phyloP scores from a whole-genome alignment of 73 alveolate species.

The Symbiodinium natans region DNA sequence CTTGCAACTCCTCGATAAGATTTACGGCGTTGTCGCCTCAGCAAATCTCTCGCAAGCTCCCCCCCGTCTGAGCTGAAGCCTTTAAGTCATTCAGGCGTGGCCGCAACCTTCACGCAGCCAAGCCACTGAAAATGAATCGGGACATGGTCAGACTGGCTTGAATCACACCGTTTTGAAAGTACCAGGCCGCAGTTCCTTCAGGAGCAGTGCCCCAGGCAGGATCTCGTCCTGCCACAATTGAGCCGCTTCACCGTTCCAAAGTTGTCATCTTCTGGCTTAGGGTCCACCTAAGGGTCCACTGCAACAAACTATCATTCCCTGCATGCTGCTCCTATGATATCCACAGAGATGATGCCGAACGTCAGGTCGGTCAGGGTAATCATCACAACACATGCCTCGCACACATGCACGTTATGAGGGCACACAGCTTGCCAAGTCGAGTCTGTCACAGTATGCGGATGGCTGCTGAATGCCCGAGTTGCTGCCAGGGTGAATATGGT shows the following conservation, averaged over 20 bases:
- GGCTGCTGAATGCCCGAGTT: neutral
- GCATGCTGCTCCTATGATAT: conserved; percentile 29
- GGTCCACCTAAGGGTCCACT: too few relatives aligned
- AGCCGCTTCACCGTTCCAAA: too few relatives aligned
- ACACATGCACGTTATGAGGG: neutral
- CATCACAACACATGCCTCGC: conserved; percentile 30
- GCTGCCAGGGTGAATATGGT: conserved; percentile 43
- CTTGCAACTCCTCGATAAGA: conserved; percentile 43
- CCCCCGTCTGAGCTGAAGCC: neutral
- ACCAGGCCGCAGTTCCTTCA: conserved; percentile 45
- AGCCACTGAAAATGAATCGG: conserved; percentile 61
- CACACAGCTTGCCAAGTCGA: neutral
- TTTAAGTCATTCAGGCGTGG: too few relatives aligned
- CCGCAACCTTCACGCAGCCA: neutral
- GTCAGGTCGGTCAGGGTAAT: conserved; percentile 19
- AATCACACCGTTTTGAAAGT: conserved; percentile 37
- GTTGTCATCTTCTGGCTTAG: too few relatives aligned
- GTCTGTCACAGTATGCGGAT: neutral
- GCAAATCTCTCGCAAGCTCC: neutral
- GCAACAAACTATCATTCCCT: neutral
- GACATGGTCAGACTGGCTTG: conserved; percentile 79
- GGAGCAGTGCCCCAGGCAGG: conserved; percentile 32
- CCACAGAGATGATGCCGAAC: conserved; percentile 50
- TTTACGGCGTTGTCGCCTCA: conserved; percentile 58
- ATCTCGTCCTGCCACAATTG: conserved; percentile 20